Base-by-base conservation (phyloP, 2,329 filamentous ascomycete genomes). In the Chaetomium olivaceum region DNA sequence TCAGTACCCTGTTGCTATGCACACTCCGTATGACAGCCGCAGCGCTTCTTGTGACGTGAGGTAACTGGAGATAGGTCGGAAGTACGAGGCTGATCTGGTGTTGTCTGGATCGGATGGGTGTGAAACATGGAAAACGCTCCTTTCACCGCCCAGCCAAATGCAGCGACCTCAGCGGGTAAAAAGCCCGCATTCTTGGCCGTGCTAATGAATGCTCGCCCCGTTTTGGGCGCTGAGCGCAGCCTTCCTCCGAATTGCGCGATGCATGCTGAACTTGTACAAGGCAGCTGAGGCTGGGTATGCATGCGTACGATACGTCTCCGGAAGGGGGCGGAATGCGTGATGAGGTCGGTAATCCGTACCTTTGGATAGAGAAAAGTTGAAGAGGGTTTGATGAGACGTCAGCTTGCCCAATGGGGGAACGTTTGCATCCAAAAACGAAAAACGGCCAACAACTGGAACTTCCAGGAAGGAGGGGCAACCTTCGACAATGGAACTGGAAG, bases 241-340 rank as follows among this genome's bases (percentile, higher is more conserved):
- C 58, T 57, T 25, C 55, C 29, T 43, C 52, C 36, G 50, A 52
- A 64, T 68, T 68, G 64, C 67, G 67, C 62, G 39, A 68, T 63
- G 61, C n/a, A 52, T 54, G 59, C 54, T 58, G 36, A 33, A 54
- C 43, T 43, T 39, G 57, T 55, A 50, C 55, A 48, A 29, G 27
- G 14, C 50, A 29, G 12, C 23, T 16, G 57, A 7, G 39, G 46
- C 19, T 60, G 19, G 51, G 36, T 33, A 55, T 16, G 39, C 51
- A 52, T 57, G 58, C 63, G 21, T 39, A 46, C 19, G 21, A 39
- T 59, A 48, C 63, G 48, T 63, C 50, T 63, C 25, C 51, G 64
- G 59, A 63, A 48, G 27, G 23, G 9, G 39, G 23, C 33, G 55
- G 29, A 58, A 54, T 58, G 43, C 9, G 23, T 23, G 31, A 7